Evolutionary conservation across 2,329 filamentous ascomycete species (phyloP), one percentile per base, ranked within the genome.

Genomic region (Colletotrichum destructivum): DNA sequence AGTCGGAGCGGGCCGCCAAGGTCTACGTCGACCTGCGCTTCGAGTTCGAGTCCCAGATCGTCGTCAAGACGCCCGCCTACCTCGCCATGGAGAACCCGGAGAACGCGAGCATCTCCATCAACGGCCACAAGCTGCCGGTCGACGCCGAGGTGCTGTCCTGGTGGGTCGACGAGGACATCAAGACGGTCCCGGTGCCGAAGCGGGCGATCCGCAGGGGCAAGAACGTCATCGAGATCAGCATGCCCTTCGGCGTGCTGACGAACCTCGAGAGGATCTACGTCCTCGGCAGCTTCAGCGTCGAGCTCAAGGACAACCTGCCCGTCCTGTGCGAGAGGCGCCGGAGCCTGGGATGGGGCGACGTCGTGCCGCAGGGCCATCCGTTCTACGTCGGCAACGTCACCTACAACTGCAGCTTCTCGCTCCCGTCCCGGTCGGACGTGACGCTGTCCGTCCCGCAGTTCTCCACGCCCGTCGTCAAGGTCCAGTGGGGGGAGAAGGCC

Each of bases 121-220:
- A 79, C 23, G 69, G 73, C 2, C 49, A 59, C 3, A 62, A 46
- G 12, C 8, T 75, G n/a, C 18, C 64, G 3, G 42, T 69, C 5
- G 38, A 62, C 1, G 62, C 49, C 5, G 3, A n/a, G 2, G 47
- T 5, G 11, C 3, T 51, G 13, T 44, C 64, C 2, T 81, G 77
- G 74, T 81, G 79, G 78, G 79, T 79, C 2, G 79, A 81, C 21
- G 78, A 80, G 72, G 72, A 69, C 5, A 80, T 80, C 59, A 71
- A 72, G 4, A 78, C 75, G 7, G 46, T 79, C 6, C 35, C 60
- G 0, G 66, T 80, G 8, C 77, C 77, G 9, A 46, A 40, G 4
- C 26, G 73, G 2, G 62, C 62, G 12, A 78, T 80, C 4, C 72
- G 73, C 4, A 66, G 60, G 21, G 79, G 78, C 0, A 61, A 13